A percentile compares a stretch with the other conserved stretches of the same genome.
These are phyloP conservation scores for Whalleya microplaca DNA, from an alignment of 2,329 filamentous ascomycete species.

Conservation along the genomic window DNA sequence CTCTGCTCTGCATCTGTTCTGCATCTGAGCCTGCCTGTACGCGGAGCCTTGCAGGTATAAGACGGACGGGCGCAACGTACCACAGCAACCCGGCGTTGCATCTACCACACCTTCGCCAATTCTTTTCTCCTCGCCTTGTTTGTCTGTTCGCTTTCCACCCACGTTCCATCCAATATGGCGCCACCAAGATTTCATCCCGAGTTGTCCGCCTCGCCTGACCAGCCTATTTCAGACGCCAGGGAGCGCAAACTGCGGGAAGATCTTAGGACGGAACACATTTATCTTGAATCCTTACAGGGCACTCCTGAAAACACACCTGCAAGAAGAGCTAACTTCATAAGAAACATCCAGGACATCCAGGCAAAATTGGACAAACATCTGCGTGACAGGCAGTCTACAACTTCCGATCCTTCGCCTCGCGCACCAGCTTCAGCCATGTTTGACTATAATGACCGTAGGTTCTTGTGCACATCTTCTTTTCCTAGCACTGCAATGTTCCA, in stretches of 20 bases:
- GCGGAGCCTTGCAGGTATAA: conserved; percentile 4
- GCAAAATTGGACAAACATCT: not conserved
- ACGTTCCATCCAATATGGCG: not conserved
- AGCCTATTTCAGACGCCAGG: not conserved
- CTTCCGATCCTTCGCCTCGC: not conserved
- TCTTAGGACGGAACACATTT: not conserved
- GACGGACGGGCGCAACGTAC: not conserved
- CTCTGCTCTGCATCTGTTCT: not conserved
- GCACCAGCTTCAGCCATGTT: not conserved
- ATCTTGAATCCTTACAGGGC: not conserved
- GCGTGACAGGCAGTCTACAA: not conserved
- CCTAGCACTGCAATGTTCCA: not conserved
- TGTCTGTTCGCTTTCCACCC: not conserved
- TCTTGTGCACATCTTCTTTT: not conserved
- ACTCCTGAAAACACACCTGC: not conserved
- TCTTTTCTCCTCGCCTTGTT: not conserved
- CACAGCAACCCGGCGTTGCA: not conserved
- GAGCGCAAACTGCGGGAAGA: not conserved
- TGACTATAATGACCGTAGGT: not conserved
- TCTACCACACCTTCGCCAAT: not conserved
- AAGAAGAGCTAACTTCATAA: not conserved
- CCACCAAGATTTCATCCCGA: not conserved
- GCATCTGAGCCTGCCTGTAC: not conserved
- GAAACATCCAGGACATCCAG: not conserved
- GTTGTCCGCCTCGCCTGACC: not conserved